Conservation (phyloP, 2,329 filamentous ascomycete species). For the Curvularia verruculosa region DNA sequence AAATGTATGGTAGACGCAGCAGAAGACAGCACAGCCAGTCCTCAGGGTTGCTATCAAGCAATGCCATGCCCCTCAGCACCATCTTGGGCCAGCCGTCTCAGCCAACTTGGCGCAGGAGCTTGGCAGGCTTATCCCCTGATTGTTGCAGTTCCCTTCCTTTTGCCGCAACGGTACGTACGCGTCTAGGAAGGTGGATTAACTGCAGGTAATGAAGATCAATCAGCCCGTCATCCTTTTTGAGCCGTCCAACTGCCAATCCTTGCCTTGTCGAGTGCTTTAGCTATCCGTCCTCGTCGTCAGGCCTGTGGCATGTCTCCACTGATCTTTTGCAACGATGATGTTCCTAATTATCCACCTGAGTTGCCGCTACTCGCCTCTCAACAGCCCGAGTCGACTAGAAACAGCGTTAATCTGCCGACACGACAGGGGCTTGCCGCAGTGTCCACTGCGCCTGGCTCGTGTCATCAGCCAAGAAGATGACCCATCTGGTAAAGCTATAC, state of each 20-base stretch:
- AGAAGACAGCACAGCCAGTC: neutral
- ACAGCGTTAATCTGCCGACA: neutral
- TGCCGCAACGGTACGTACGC: constrained; percentile 3
- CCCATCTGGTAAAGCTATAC: neutral
- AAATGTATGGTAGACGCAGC: neutral
- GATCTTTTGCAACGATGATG: neutral
- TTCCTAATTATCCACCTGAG: neutral
- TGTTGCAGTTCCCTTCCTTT: constrained; percentile 12
- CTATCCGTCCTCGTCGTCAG: neutral
- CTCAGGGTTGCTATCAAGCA: constrained; percentile 23
- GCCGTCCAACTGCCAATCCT: neutral
- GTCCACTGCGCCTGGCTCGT: neutral
- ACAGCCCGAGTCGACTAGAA: neutral
- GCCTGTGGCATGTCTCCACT: neutral
- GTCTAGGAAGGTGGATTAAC: constrained; percentile 7
- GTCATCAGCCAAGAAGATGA: neutral
- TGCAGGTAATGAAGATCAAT: constrained; percentile 4
- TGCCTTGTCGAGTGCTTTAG: constrained; percentile 1
- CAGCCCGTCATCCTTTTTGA: neutral
- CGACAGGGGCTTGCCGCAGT: neutral
- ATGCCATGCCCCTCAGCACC: constrained; percentile 32
- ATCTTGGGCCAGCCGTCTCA: constrained; percentile 16
- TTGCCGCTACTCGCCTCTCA: neutral
- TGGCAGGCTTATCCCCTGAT: constrained; percentile 29
- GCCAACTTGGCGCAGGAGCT: constrained; percentile 29